Conservation (phyloP, 2,329 filamentous ascomycete genomes). For the Verticillium nonalfalfae region DNA sequence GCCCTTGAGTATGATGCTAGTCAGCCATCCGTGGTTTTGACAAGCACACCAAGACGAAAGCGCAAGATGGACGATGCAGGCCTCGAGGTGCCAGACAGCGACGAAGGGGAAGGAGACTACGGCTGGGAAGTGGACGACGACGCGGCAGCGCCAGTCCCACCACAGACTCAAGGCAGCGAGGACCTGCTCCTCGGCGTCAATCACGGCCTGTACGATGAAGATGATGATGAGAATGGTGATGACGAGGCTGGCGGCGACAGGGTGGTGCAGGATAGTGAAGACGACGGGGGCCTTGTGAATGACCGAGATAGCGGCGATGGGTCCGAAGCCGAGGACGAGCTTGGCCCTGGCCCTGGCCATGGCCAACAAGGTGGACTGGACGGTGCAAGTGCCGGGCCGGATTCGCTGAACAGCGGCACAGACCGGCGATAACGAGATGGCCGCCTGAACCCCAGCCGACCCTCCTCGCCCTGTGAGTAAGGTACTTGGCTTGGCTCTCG, state of each 20-base stretch:
- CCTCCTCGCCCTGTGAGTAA: too few species aligned
- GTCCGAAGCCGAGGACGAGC: not conserved
- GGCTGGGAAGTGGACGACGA: constrained; percentile 66
- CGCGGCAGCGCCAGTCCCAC: constrained; percentile 53
- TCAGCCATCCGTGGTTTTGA: constrained; percentile 23
- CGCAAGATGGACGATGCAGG: constrained; percentile 57
- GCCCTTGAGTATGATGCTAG: constrained; percentile 32
- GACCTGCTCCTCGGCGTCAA: constrained; percentile 48
- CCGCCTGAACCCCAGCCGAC: not conserved
- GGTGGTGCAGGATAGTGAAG: constrained; percentile 10
- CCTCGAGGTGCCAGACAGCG: constrained; percentile 54
- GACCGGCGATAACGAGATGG: not conserved
- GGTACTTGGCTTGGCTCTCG: not conserved
- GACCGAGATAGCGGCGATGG: constrained; percentile 7
- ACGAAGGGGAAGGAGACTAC: constrained; percentile 62
- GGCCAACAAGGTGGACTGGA: not conserved
- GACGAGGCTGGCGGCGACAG: constrained; percentile 10
- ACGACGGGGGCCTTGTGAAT: constrained; percentile 11
- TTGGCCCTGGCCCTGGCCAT: not conserved
- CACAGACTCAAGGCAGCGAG: constrained; percentile 63
- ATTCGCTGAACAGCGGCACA: not conserved
- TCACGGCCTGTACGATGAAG: constrained; percentile 27
- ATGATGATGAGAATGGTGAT: constrained; percentile 26
- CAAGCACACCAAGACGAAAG: constrained; percentile 43
- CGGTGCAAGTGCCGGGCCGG: not conserved